These are phyloP conservation scores for Cystobasidium sp. DNA, from an alignment of 1,284 basidiomycete genomes.

Conservation along the genomic window DNA sequence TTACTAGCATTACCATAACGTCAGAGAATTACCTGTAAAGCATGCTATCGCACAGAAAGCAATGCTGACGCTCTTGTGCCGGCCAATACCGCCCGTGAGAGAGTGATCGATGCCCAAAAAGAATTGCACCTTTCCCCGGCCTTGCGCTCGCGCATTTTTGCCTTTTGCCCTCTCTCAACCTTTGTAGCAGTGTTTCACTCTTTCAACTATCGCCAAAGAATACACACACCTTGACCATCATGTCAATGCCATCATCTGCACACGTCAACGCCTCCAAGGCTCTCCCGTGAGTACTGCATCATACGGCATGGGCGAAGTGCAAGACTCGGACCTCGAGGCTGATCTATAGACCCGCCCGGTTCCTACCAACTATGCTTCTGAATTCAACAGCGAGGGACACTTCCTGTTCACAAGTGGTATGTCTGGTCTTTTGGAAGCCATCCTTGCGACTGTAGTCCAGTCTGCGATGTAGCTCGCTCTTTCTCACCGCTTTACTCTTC, in stretches of 20 bases:
- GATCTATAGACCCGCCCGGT: slow-evolving; percentile 8
- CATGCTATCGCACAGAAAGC: too few species aligned
- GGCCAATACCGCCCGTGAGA: background rate
- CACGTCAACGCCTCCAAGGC: slow-evolving; percentile 39
- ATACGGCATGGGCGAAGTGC: background rate
- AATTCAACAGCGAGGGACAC: slow-evolving; percentile 16
- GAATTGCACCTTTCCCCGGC: slow-evolving; percentile 9
- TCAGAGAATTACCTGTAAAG: too few species aligned
- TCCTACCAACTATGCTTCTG: background rate
- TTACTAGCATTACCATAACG: too few species aligned
- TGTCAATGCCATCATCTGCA: slow-evolving; percentile 19
- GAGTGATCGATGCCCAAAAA: background rate
- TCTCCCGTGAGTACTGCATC: slow-evolving; percentile 20
- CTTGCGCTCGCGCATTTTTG: slow-evolving; percentile 1
- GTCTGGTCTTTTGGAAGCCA: background rate
- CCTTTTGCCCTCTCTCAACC: slow-evolving; percentile 4
- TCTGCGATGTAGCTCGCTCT: background rate
- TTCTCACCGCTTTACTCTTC: background rate
- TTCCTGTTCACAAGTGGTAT: slow-evolving; percentile 36
- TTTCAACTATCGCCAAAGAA: background rate
- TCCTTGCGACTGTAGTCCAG: background rate
- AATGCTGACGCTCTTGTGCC: background rate
- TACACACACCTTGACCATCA: background rate
- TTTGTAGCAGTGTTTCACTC: too few species aligned
- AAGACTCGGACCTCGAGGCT: background rate